A percentile compares a stretch with the other conserved stretches of the same genome.
phyloP scores from a whole-genome alignment of 192 early-diverging fungal species.

The Linnemannia exigua region DNA sequence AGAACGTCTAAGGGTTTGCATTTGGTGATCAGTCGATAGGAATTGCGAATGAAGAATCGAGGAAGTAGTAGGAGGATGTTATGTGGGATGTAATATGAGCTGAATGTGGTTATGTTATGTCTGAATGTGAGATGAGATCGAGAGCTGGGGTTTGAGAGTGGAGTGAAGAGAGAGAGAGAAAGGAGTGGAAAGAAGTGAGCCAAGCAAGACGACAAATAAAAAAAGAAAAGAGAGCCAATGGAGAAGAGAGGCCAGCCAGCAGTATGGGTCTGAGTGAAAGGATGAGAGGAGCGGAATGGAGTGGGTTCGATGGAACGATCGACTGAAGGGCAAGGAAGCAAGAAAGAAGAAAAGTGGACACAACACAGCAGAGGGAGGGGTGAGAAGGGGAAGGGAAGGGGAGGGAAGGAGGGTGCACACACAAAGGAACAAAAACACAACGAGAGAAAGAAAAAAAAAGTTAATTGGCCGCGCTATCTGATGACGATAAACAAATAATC shows the following conservation, averaged over 20 bases:
- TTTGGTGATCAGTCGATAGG: not conserved
- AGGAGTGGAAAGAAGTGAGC: not conserved
- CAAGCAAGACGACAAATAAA: not conserved
- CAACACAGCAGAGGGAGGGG: not conserved
- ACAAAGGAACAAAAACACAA: not conserved
- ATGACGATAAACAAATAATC: not conserved
- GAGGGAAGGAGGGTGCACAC: too few relatives aligned
- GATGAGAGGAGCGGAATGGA: not conserved
- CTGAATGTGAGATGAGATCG: not conserved
- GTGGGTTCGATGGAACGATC: conserved; percentile 2
- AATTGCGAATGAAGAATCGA: not conserved
- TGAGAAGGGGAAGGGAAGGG: not conserved
- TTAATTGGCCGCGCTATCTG: too few relatives aligned
- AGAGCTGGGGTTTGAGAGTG: not conserved
- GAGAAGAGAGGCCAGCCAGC: not conserved
- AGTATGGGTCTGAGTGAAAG: not conserved
- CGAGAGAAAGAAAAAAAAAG: not conserved
- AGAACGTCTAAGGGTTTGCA: conserved; percentile 53
- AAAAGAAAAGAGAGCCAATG: not conserved
- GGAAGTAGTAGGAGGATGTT: not conserved
- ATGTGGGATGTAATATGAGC: too few relatives aligned
- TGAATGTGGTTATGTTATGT: not conserved
- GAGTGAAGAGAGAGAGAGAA: conserved; percentile 4
- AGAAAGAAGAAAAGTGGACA: not conserved
- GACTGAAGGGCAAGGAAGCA: not conserved